Conservation (phyloP, 2,329 filamentous ascomycete genomes). For the Talaromyces piceae region DNA sequence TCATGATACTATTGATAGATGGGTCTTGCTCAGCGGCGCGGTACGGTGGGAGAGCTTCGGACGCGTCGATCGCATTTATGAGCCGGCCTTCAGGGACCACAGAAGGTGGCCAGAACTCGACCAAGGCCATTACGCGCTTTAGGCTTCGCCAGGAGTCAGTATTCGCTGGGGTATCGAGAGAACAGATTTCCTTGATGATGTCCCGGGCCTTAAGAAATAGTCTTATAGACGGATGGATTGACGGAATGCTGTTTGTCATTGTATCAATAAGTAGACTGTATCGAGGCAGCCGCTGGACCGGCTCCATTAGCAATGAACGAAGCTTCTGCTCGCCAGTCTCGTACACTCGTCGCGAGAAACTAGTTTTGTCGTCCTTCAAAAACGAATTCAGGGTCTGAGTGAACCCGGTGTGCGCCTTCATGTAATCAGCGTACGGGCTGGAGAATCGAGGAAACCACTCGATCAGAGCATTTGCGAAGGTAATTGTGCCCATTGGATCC, state of each 20-base stretch:
- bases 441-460: constrained; percentile 93
- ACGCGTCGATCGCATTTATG: constrained; percentile 71
- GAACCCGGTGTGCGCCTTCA: constrained; percentile 81
- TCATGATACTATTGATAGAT: constrained; percentile 53
- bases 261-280: constrained; percentile 97
- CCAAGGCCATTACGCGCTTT: constrained; percentile 65
- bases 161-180: constrained; percentile 65
- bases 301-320: constrained; percentile 88
- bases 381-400: constrained; percentile 72
- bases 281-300: constrained; percentile 84
- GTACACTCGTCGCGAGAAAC: constrained; percentile 71
- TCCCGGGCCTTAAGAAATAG: constrained; percentile 81
- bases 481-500: constrained; percentile 70
- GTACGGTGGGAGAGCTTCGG: constrained; percentile 69
- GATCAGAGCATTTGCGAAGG: constrained; percentile 71
- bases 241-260: constrained; percentile 77
- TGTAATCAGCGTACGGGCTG: constrained; percentile 86
- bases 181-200: constrained; percentile 93
- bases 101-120: constrained; percentile 67
- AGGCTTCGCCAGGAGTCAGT: constrained; percentile 65
- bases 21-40: constrained; percentile 36
- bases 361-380: constrained; percentile 67
- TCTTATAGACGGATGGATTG: constrained; percentile 76
- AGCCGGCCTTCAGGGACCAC: constrained; percentile 70
- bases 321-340: constrained; percentile 84